Percentiles rank a stretch among this genome's conserved stretches.
Evolutionary conservation across 2,329 filamentous ascomycete species (phyloP).

Genomic region (Alternaria sp.): DNA sequence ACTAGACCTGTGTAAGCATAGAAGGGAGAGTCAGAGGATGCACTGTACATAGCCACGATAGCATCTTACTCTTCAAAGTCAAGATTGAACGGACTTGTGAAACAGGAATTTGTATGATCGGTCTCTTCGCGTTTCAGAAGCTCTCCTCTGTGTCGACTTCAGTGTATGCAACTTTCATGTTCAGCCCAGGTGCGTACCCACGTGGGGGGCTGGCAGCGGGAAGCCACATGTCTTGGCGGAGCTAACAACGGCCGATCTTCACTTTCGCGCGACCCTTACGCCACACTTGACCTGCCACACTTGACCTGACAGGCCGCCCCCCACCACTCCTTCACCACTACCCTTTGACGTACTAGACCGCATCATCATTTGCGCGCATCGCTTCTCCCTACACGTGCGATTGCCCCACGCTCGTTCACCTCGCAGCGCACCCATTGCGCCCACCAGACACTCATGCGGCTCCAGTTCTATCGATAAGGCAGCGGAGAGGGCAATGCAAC

Average conservation of each 20-base stretch:
- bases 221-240: conserved; percentile 3
- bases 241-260: background rate
- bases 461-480: conserved; percentile 26
- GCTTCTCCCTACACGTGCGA: background rate
- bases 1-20: background rate
- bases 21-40: background rate
- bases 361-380: conserved; percentile 4
- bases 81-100: background rate
- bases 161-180: background rate
- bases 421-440: conserved; percentile 28
- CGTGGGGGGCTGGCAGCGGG: background rate
- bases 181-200: background rate
- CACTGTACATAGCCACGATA: conserved; percentile 2
- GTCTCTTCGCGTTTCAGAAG: background rate
- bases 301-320: conserved; percentile 3
- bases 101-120: background rate
- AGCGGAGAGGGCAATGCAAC: conserved; percentile 50
- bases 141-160: background rate
- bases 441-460: conserved; percentile 26
- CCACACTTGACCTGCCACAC: background rate
- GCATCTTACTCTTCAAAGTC: background rate
- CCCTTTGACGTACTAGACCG: background rate
- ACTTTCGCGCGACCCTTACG: background rate
- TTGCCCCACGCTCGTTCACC: background rate
- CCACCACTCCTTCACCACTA: conserved; percentile 1